Evolutionary conservation across 768 basidiomycete genomes (phyloP), one percentile per base, ranked within the genome.

Genomic region (Rhodotorula kratochvilovae): DNA sequence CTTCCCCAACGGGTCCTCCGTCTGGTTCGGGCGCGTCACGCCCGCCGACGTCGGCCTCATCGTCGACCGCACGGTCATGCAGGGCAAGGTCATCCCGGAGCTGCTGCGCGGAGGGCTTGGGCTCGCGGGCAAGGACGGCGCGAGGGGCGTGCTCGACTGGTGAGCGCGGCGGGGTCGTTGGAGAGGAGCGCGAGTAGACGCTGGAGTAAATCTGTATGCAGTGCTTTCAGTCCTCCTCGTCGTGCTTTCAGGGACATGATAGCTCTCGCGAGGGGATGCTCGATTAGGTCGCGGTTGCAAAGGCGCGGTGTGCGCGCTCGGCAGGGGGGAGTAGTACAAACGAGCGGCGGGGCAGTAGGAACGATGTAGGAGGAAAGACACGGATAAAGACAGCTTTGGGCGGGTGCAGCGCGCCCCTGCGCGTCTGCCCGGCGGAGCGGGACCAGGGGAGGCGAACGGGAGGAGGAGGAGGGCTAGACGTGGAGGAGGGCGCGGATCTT

Each of bases 1-100:
- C 56, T 72, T 76, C 56, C 76, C 76, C 16, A 76, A 72, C 63
- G 76, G 76, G 0, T 85, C 90, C 33, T 87, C 88, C 50, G 85
- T 97, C 39, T 97, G 92, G 88, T 97, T 97, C 77, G 95, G 95
- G 31, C 88, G 95, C 35, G 92, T 96, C 12, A 89, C 89, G 35
- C 88, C 94, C 15, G 89, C 92, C 78, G 90, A 95, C 77, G 89
- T 93, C 60, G 87, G 89, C 69, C 86, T 88, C 11, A 88, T 94
- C 66, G 91, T 83, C 58, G 85, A 87, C 74, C 89, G 91, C 76
- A 99, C 95, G 27, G 87, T 99, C 72, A 84, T 93, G 66, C 84
- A 85, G 29, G 95, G 95, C 5, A 85, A 88, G 77, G 85, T 99
- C 62, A 84, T 98, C 25, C 89, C 92, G 1, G 86, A 89, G 23